Base-by-base conservation (phyloP, 2,329 filamentous ascomycete genomes). In the Penicillium sp. region DNA sequence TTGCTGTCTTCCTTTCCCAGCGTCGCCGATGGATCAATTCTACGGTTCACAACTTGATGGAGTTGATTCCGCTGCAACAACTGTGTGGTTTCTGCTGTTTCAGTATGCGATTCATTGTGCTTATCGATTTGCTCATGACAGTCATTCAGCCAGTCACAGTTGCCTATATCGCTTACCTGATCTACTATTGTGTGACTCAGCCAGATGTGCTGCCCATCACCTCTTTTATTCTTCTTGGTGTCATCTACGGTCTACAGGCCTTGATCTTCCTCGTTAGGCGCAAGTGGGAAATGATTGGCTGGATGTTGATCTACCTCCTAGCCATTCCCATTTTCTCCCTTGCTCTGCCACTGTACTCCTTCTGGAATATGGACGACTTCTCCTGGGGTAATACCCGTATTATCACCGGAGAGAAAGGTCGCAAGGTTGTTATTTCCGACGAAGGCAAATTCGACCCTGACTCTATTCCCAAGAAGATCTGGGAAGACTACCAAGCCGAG, bases 331-430 rank as follows among this genome's bases (percentile, higher is more conserved):
- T 99, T 63, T 99, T 96, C 82, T 88, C 90, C 43, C 91, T 96
- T 62, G 92, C 85, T 58, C 83, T 99, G 44, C 94, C 94, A 0
- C 79, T 99, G 29, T 97, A 97, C 75, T 84, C 93, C 49, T 99
- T 99, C 84, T 99, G 94, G 94, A 86, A 97, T 79, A 97, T 97
- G 94, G 94, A 99, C 76, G 94, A 99, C 78, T 99, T 99, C 85
- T 90, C 89, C 69, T 99, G 94, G 94, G 94, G 94, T 78, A 99
- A 97, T 78, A 99, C 94, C 41, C 93, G 94, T 86, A 86, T 99
- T 57, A 92, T 99, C 63, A 94, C 90, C 8, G 94, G 94, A 73
- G 94, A 99, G 74, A 88, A 89, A 75, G 94, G 94, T 63, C 89
- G 91, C 74, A 93, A 97, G 81, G 81, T 97, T 61, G 86, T 99